A percentile compares a stretch with the other conserved stretches of the same genome.
phyloP scores from a whole-genome alignment of 306 rosid species.

The Spatholobus suberectus region DNA sequence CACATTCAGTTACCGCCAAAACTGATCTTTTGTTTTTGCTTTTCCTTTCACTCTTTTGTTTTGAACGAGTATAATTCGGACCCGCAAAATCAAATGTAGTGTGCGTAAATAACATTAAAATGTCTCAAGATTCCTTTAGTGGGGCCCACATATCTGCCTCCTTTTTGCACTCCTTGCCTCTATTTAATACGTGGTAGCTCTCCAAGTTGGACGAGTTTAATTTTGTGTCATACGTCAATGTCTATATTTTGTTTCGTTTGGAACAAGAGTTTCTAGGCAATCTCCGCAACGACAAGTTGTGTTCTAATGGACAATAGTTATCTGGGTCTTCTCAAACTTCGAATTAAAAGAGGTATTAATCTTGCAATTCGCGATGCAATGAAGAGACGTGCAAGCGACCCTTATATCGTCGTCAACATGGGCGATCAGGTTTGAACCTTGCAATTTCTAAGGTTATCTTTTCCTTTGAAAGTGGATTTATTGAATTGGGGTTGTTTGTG shows the following conservation, averaged over 20 bases:
- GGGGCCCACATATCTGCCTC: neutral
- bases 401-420: constrained; percentile 63
- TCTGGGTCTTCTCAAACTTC: constrained; percentile 76
- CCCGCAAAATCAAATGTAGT: neutral
- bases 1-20: neutral
- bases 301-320: constrained; percentile 47
- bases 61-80: neutral
- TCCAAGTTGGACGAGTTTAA: neutral
- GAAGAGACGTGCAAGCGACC: constrained; percentile 63
- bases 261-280: neutral
- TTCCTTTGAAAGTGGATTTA: neutral
- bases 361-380: constrained; percentile 74
- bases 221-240: neutral
- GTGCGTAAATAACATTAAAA: neutral
- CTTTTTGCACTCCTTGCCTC: neutral
- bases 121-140: neutral
- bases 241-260: neutral
- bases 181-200: too few relatives aligned
- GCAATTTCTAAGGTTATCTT: neutral
- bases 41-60: neutral
- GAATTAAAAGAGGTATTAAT: constrained; percentile 62
- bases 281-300: neutral
- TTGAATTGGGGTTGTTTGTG: neutral
- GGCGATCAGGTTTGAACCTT: constrained; percentile 57
- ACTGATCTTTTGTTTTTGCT: neutral